Base-by-base conservation (phyloP, 495 filamentous ascomycete species). In the Penicillium salamii region DNA sequence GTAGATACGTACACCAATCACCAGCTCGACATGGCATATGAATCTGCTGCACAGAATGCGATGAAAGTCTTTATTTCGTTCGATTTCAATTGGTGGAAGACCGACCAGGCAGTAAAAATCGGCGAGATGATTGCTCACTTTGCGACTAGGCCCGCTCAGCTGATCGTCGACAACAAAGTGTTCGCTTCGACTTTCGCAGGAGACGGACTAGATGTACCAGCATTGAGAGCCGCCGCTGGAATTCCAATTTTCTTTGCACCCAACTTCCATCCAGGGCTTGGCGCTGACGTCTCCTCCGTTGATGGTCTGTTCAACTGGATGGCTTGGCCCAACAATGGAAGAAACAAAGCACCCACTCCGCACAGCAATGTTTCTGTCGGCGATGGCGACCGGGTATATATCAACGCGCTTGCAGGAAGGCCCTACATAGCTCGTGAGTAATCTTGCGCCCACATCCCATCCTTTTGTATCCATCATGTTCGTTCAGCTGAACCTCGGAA, bases 21-120 rank as follows among this genome's bases (percentile, higher is more conserved):
- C 5, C 78, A 82, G 55, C 70, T 85, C 2, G 62, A 64, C 23
- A 63, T 76, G 28, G 81, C 82, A 7, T 85, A 82, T 49, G 63
- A 77, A 20, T 80, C 79, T 0, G 81, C 82, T 3, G 74, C 71
- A 6, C 72, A 65, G 11, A 83, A 83, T 53, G 69, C 63, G 26
- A 79, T 81, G 74, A 82, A 81, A 36, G 73, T 80, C 36, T 82
- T 84, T 49, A 62, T 84, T 18, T 83, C 79, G 5, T 84, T 83
- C 47, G 79, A 83, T 55, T 82, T 79, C 66, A 78, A 78, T 52
- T 83, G 72, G 69, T 82, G 68, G 55, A 50, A 67, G 13, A 64
- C 55, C 3, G 58, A 58, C 2, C 67, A 80, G 20, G 75, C 75
- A 5, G 52, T 49, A 0, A 58, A 53, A 7, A 69, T 82, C 12